phyloP scores from a whole-genome alignment of 2,329 filamentous ascomycete species.

The Graphilbum ipis-grandicollis region DNA sequence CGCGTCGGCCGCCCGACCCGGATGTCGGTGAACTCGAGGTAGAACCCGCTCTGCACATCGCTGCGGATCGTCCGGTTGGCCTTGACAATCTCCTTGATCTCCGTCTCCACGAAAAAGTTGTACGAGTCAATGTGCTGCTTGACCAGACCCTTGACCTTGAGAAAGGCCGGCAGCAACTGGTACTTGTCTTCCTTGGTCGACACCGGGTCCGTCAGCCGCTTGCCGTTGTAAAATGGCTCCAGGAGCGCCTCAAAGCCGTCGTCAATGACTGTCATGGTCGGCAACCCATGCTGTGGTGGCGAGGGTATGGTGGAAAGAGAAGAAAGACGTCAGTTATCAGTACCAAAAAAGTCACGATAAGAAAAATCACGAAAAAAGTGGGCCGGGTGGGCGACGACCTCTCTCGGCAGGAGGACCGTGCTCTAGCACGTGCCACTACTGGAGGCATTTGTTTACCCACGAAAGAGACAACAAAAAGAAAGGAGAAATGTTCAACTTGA shows the following conservation, averaged over 20 bases:
- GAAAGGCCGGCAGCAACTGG: constrained; percentile 89
- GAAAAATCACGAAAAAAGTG: no score
- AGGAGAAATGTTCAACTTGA: no score
- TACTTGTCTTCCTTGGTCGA: constrained; percentile 72
- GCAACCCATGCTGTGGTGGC: neutral
- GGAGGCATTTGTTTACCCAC: no score
- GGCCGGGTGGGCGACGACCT: no score
- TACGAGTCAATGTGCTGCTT: constrained; percentile 76
- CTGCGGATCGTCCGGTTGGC: constrained; percentile 79
- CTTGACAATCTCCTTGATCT: constrained; percentile 91
- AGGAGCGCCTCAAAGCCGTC: constrained; percentile 49
- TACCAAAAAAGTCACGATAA: no score
- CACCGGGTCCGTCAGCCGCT: constrained; percentile 47
- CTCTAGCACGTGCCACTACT: no score
- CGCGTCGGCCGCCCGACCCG: constrained; percentile 70
- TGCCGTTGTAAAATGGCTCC: constrained; percentile 51
- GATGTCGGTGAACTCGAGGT: constrained; percentile 85
- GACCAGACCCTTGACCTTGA: constrained; percentile 67
- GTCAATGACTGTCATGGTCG: constrained; percentile 34
- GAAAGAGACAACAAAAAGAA: no score
- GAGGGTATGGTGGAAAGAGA: neutral
- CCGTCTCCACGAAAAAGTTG: constrained; percentile 94
- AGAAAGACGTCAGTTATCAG: no score
- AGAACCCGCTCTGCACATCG: constrained; percentile 85
- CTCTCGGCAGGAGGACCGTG: no score